phyloP scores from a whole-genome alignment of 1,284 basidiomycete species.

The Microstroma glucosiphilum region DNA sequence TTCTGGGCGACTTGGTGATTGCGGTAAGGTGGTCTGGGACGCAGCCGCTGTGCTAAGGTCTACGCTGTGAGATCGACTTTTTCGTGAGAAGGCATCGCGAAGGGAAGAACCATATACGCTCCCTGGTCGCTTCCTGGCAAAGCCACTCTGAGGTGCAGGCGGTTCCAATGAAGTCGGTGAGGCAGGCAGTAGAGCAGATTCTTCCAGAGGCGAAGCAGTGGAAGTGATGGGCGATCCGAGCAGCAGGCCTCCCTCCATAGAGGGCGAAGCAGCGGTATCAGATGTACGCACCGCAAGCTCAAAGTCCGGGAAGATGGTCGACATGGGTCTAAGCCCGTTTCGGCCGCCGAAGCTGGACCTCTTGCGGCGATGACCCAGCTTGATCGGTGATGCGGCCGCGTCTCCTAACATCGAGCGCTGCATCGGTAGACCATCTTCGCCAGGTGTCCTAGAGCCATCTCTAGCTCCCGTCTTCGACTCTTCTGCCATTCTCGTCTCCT shows the following conservation, averaged over 20 bases:
- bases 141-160: not conserved
- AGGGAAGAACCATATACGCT: not conserved
- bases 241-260: not conserved
- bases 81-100: not conserved
- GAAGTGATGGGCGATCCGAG: not conserved
- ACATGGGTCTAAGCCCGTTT: not conserved
- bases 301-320: not conserved
- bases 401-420: not conserved
- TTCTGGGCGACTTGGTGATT: not conserved
- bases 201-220: not conserved
- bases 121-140: not conserved
- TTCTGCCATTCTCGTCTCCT: slow-evolving; percentile 14
- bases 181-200: not conserved
- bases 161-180: not conserved
- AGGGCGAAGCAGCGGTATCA: not conserved
- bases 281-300: not conserved
- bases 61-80: not conserved
- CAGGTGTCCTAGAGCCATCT: slow-evolving; percentile 24
- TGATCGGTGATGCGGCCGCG: not conserved
- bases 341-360: not conserved
- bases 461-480: slow-evolving; percentile 7
- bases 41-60: not conserved
- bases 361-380: not conserved
- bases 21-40: not conserved
- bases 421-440: slow-evolving; percentile 2